Evolutionary conservation across 768 basidiomycete genomes (phyloP).

Genomic region (Boletus huronensis): DNA sequence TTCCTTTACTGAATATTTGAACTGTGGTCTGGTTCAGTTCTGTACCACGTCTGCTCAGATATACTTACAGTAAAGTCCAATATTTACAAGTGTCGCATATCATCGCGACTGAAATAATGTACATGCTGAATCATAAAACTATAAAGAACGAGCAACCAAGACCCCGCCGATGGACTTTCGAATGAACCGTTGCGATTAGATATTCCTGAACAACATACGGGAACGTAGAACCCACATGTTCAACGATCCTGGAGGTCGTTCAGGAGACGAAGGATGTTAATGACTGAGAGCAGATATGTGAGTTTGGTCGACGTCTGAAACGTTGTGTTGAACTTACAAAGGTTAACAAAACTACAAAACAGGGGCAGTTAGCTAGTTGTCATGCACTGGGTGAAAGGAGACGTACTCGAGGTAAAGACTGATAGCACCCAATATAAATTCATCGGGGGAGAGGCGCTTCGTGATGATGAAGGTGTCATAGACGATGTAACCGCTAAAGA

Average conservation of each 20-base stretch:
- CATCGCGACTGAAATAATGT: conserved; percentile 17
- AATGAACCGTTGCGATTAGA: not conserved
- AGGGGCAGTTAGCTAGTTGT: conserved; percentile 14
- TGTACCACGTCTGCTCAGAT: not conserved
- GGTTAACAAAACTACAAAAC: conserved; percentile 71
- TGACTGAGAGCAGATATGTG: conserved; percentile 43
- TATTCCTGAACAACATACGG: not conserved
- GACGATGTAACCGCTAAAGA: conserved; percentile 89
- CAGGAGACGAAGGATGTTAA: conserved; percentile 81
- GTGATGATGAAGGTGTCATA: conserved; percentile 92
- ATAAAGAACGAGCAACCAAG: conserved; percentile 4
- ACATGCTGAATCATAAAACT: conserved; percentile 13
- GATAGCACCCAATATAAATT: conserved; percentile 87
- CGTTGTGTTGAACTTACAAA: conserved; percentile 54
- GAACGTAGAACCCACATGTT: not conserved
- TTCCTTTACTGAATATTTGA: not conserved
- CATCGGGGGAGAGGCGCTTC: conserved; percentile 85
- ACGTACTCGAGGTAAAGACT: conserved; percentile 92
- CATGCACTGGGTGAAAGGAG: not conserved
- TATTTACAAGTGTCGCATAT: not conserved
- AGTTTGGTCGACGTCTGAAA: not conserved
- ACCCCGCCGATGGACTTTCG: not conserved
- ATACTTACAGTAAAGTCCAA: conserved; percentile 8
- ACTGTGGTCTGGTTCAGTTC: too few relatives aligned
- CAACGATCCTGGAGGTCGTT: conserved; percentile 50